Evolutionary conservation across 768 basidiomycete genomes (phyloP).

Genomic region (Ramaria sp.): DNA sequence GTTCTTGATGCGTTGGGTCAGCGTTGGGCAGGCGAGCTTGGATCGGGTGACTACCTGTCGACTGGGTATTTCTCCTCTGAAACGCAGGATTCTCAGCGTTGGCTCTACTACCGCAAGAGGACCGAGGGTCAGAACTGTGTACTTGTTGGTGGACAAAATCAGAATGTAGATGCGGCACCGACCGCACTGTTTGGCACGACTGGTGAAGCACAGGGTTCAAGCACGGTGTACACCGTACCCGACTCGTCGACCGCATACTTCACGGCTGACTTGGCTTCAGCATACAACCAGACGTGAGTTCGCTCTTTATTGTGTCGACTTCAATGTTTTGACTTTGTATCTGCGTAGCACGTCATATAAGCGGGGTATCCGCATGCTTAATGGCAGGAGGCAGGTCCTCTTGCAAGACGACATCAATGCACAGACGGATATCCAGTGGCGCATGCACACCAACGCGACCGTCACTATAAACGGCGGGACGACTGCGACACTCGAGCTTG

Average conservation of each 20-base stretch:
- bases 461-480: slow-evolving; percentile 39
- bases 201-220: slow-evolving; percentile 60
- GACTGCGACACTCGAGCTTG: slow-evolving; percentile 67
- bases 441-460: slow-evolving; percentile 94
- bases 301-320: background rate
- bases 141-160: slow-evolving; percentile 64
- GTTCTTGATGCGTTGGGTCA: slow-evolving; percentile 89
- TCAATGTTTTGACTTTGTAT: background rate
- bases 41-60: slow-evolving; percentile 76
- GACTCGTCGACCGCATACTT: slow-evolving; percentile 70
- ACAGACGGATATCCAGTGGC: slow-evolving; percentile 60
- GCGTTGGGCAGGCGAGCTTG: slow-evolving; percentile 92
- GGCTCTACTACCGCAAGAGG: slow-evolving; percentile 92
- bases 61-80: slow-evolving; percentile 70
- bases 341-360: slow-evolving; percentile 49
- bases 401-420: slow-evolving; percentile 84
- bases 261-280: slow-evolving; percentile 63
- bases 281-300: slow-evolving; percentile 65
- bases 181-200: slow-evolving; percentile 43
- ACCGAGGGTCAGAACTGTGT: slow-evolving; percentile 98
- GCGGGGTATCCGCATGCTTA: slow-evolving; percentile 79
- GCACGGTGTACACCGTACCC: slow-evolving; percentile 60
- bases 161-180: slow-evolving; percentile 62
- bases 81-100: slow-evolving; percentile 56
- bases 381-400: slow-evolving; percentile 77